These are phyloP conservation scores for Dioscorea alata DNA, from an alignment of 106 monocot genomes.

Conservation along the genomic window DNA sequence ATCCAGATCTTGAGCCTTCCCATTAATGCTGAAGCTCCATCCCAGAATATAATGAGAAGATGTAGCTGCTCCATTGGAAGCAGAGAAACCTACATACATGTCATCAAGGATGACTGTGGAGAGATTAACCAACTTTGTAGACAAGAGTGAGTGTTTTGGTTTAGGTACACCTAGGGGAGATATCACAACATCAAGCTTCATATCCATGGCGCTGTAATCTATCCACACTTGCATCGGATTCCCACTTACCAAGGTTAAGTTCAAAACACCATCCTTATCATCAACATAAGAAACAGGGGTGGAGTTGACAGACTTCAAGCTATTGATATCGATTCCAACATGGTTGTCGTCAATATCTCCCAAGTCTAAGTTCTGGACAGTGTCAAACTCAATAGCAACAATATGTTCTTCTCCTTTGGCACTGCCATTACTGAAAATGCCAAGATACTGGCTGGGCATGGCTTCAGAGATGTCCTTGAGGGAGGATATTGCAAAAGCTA, in stretches of 20 bases:
- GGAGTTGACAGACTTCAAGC: not conserved
- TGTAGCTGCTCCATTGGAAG: not conserved
- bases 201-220: conserved; percentile 10
- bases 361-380: not conserved
- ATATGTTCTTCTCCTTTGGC: not conserved
- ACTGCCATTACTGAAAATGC: conserved; percentile 6
- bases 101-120: conserved; percentile 8
- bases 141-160: conserved; percentile 18
- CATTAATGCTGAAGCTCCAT: conserved; percentile 25
- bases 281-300: not conserved
- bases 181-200: conserved; percentile 17
- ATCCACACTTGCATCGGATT: conserved; percentile 26
- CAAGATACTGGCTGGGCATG: not conserved
- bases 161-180: conserved; percentile 11
- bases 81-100: conserved; percentile 30
- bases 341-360: conserved; percentile 5
- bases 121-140: conserved; percentile 8
- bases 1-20: conserved; percentile 2
- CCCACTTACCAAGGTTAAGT: conserved; percentile 16
- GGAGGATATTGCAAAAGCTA: conserved; percentile 3
- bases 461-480: not conserved
- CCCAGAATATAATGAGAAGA: conserved; percentile 22
- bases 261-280: not conserved
- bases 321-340: conserved; percentile 3
- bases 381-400: conserved; percentile 12